Conservation (phyloP, 163 green algal genomes). For the Scenedesmus sp. region DNA sequence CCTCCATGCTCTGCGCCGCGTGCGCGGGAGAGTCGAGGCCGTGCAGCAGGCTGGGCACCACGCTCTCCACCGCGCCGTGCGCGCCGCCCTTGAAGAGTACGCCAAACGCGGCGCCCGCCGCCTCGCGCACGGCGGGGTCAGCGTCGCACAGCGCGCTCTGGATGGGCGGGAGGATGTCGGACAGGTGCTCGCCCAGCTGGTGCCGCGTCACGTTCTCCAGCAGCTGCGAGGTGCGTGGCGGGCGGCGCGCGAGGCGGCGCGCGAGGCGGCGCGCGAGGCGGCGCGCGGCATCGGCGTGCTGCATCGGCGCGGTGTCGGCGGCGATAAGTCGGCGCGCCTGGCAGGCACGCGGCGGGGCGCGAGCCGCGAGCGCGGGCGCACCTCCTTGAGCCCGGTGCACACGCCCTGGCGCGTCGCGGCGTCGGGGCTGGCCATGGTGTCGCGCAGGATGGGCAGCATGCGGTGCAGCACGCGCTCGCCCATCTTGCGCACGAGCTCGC, state of each 20-base stretch:
- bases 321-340: no score
- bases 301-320: no score
- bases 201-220: slow-evolving; percentile 71
- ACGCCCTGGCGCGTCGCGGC: slow-evolving; percentile 74
- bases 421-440: slow-evolving; percentile 58
- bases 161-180: slow-evolving; percentile 71
- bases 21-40: slow-evolving; percentile 58
- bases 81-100: slow-evolving; percentile 86
- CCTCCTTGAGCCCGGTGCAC: slow-evolving; percentile 91
- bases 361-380: slow-evolving; percentile 37
- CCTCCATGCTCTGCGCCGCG: slow-evolving; percentile 80
- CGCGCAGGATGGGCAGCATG: slow-evolving; percentile 93
- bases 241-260: no score
- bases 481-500: slow-evolving; percentile 97
- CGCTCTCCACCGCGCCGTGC: slow-evolving; percentile 75
- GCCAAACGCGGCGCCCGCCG: slow-evolving; percentile 84
- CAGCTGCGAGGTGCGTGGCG: slow-evolving; percentile 35
- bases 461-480: slow-evolving; percentile 90
- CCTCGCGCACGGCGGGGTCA: slow-evolving; percentile 72
- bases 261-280: no score
- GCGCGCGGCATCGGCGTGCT: no score
- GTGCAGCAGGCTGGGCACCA: slow-evolving; percentile 84
- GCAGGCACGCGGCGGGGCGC: neutral
- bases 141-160: slow-evolving; percentile 84
- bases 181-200: slow-evolving; percentile 80